Percentiles rank a stretch among this genome's conserved stretches.
Evolutionary conservation across 2,329 filamentous ascomycete species (phyloP).

Genomic region (Aspergillus viridinutans): DNA sequence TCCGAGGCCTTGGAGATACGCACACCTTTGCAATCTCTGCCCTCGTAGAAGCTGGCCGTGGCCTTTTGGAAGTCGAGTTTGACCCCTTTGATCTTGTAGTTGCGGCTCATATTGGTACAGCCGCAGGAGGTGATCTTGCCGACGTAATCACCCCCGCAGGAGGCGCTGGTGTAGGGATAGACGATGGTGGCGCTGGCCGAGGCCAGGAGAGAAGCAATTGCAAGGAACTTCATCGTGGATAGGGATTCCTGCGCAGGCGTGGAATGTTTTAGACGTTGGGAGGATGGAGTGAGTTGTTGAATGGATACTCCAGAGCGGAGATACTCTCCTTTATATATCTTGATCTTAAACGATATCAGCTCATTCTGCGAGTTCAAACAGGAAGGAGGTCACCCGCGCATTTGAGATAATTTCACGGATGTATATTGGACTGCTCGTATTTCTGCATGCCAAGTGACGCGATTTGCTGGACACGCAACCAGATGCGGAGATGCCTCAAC

Average conservation of each 20-base stretch:
- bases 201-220: neutral
- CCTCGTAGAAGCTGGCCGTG: neutral
- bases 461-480: neutral
- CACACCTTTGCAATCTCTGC: neutral
- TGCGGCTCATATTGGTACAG: neutral
- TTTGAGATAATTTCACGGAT: neutral
- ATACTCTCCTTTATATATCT: neutral
- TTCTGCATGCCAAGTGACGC: neutral
- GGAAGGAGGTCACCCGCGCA: neutral
- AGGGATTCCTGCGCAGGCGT: neutral
- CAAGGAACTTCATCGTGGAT: neutral
- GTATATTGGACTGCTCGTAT: neutral
- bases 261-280: neutral
- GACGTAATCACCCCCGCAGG: neutral
- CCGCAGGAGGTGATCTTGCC: neutral
- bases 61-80: neutral
- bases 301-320: neutral
- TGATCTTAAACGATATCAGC: neutral
- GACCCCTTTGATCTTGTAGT: neutral
- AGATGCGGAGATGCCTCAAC: neutral
- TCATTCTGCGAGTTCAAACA: neutral
- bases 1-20: neutral
- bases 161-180: neutral
- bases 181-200: neutral
- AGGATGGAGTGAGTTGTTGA: neutral